Percentiles rank a stretch among this genome's conserved stretches.
Evolutionary conservation across 2,329 filamentous ascomycete species (phyloP).

Genomic region (Microcera coccophila): DNA sequence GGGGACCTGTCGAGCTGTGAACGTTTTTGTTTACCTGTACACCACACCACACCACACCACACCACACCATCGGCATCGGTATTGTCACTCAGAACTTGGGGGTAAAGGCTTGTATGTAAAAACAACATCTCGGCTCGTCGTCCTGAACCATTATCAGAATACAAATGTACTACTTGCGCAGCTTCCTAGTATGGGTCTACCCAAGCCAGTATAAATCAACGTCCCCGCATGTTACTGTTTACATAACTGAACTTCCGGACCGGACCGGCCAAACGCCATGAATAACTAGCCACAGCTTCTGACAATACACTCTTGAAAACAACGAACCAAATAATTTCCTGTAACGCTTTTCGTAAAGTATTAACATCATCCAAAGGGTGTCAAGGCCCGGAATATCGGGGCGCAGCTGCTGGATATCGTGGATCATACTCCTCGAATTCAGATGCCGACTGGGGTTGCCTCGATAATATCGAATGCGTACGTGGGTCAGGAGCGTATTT

Average conservation of each 20-base stretch:
- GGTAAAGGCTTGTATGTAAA: slow-evolving; percentile 24
- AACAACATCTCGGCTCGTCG: slow-evolving; percentile 26
- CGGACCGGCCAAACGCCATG: too few relatives aligned
- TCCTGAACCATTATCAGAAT: slow-evolving; percentile 23
- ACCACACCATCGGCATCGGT: slow-evolving; percentile 20
- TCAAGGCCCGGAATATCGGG: too few relatives aligned
- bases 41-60: slow-evolving; percentile 17
- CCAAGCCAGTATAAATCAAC: too few relatives aligned
- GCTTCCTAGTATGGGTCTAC: neutral
- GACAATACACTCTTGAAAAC: too few relatives aligned
- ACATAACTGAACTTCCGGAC: too few relatives aligned
- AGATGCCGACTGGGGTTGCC: slow-evolving; percentile 1
- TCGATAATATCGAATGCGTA: slow-evolving; percentile 2
- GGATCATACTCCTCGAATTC: slow-evolving; percentile 44
- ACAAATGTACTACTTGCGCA: slow-evolving; percentile 22
- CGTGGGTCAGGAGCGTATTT: slow-evolving; percentile 7
- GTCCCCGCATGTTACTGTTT: too few relatives aligned
- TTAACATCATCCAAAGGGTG: too few relatives aligned
- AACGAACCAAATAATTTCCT: too few relatives aligned
- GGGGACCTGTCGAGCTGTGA: slow-evolving; percentile 15
- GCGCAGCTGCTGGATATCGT: slow-evolving; percentile 35
- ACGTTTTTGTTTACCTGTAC: slow-evolving; percentile 26
- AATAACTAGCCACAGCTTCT: too few relatives aligned
- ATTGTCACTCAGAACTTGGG: slow-evolving; percentile 16
- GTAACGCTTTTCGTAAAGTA: too few relatives aligned